Evolutionary conservation across 1,284 basidiomycete genomes (phyloP).

Genomic region (Ceratobasidium sp.): DNA sequence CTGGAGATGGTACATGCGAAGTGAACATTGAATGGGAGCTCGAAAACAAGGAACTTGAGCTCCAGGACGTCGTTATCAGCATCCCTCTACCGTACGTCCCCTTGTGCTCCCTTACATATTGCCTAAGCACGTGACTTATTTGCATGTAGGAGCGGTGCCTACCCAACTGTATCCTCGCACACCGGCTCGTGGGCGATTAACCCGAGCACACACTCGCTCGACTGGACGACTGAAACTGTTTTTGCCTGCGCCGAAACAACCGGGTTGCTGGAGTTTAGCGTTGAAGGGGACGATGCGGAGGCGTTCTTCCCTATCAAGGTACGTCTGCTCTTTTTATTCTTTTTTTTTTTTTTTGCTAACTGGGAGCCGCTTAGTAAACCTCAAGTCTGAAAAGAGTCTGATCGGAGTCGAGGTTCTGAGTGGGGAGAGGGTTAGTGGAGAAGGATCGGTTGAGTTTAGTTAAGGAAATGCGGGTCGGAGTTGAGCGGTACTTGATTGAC

Average conservation of each 20-base stretch:
- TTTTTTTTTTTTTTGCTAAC: constrained; percentile 57
- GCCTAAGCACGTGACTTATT: constrained; percentile 23
- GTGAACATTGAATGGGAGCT: constrained; percentile 98
- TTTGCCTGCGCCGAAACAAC: constrained; percentile 66
- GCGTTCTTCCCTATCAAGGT: constrained; percentile 95
- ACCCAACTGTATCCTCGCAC: constrained; percentile 81
- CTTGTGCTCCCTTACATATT: constrained; percentile 10
- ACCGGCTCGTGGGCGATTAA: constrained; percentile 85
- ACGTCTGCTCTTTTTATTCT: constrained; percentile 75
- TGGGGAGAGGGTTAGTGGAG: constrained; percentile 68
- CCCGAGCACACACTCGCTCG: constrained; percentile 77
- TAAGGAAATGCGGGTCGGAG: constrained; percentile 77
- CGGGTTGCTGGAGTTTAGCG: constrained; percentile 88
- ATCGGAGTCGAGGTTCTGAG: constrained; percentile 56
- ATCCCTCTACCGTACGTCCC: constrained; percentile 89
- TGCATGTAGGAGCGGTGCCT: constrained; percentile 70
- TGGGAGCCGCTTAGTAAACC: constrained; percentile 16
- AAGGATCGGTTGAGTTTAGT: constrained; percentile 74
- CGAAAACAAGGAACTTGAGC: constrained; percentile 80
- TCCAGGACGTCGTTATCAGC: constrained; percentile 88
- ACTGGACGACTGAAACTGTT: constrained; percentile 81
- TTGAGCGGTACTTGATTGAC: constrained; percentile 72
- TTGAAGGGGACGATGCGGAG: constrained; percentile 83
- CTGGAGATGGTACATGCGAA: constrained; percentile 89
- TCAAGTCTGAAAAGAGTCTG: constrained; percentile 41